Evolutionary conservation across 2,329 filamentous ascomycete species (phyloP), one percentile per base, ranked within the genome.

Genomic region (Aspergillus chevalieri): DNA sequence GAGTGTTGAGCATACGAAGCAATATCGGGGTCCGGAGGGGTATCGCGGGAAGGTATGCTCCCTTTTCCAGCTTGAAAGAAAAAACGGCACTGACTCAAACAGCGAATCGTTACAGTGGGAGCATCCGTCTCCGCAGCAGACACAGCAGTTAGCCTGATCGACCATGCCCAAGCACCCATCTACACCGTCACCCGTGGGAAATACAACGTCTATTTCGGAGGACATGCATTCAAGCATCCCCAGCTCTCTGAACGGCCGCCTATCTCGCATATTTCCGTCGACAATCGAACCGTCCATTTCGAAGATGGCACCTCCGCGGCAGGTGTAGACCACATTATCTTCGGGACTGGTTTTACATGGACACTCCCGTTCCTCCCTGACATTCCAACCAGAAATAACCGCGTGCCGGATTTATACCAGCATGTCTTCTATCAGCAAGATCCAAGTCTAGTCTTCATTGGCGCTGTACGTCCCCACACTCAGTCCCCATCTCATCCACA

Each of bases 291-390:
- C 0, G 70, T 79, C 49, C 49, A 65, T 38, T 80, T 86, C 44
- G 69, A 74, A 30, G 79, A 85, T 53, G 81, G 81, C 2, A 75
- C 69, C 1, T 69, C 61, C 0, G 70, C 82, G 6, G 54, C 70
- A 0, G 69, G 78, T 15, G 78, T 86, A 12, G 83, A 87, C 61
- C 62, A 79, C 56, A 73, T 87, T 52, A 78, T 87, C 54, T 83
- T 86, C 51, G 83, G 82, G 19, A 87, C 84, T 0, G 84, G 84
- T 0, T 86, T 84, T 62, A 76, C 72, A 22, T 86, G 81, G 81
- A 81, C 79, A 0, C 61, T 85, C 0, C 82, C 82, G 0, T 86
- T 85, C 59, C 61, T 84, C 0, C 78, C 79, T 0, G 60, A 73
- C 1, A 69, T 84, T 0, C 22, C 56, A 6, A 64, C 60, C 2